Evolutionary conservation across 805 yeast genomes (phyloP), one percentile per base, ranked within the genome.

Genomic region (Zygoascus flipseniorum): DNA sequence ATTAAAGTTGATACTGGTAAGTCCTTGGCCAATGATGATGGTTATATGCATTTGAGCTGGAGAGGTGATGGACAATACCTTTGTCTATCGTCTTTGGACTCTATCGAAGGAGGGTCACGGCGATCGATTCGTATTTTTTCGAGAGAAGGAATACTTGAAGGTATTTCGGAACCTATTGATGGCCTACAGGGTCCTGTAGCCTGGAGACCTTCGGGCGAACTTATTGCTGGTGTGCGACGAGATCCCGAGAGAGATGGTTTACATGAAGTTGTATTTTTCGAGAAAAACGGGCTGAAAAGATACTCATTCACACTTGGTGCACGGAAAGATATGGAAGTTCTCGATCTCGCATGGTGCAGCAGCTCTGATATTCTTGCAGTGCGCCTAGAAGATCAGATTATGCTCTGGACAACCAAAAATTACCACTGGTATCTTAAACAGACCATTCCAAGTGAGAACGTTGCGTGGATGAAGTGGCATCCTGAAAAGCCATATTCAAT

Each of bases 371-470:
- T 86, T 1, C 72, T 93, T 52, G 87, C 96, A 1, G 71, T 93
- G 11, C 82, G 79, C 43, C 72, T 86, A 31, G 56, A 69, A 1
- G 76, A 82, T 60, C 72, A 79, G 14, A 76, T 93, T n/a, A 95
- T 86, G 65, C 69, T 93, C 23, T 93, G 97, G 97, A 83, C 95
- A 1, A 76, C 86, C 2, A 89, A 87, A 65, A 93, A 93, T 68
- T 93, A 90, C 69, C 95, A 90, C 65, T 93, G 99, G 99, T 89
- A 86, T 68, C 75, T 90, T 60, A 93, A 93, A 64, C 95, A 86
- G 67, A 95, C 86, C 62, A 69, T 90, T 1, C 64, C 74, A 35
- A 58, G 60, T 8, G 31, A 82, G 76, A 62, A 71, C 79, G 49
- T 79, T 14, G 13, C 43, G 14, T 56, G 59, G 56, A 58, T 63